Evolutionary conservation across 2,329 filamentous ascomycete species (phyloP).

Genomic region (Colletotrichum viniferum): DNA sequence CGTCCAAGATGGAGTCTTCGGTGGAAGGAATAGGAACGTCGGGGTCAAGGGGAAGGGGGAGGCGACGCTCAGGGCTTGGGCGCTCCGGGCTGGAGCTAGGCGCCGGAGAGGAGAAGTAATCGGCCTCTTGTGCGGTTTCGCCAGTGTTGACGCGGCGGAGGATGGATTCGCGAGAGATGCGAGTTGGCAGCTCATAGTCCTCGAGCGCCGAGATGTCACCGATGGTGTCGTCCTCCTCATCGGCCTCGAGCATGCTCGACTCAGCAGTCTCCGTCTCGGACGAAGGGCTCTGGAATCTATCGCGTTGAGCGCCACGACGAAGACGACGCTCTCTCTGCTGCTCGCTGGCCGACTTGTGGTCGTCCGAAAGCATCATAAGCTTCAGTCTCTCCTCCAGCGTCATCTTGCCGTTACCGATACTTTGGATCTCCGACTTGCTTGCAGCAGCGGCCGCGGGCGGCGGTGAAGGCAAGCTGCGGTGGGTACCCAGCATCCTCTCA

Average conservation of each 20-base stretch:
- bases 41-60: slow-evolving; percentile 72
- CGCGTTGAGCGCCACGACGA: slow-evolving; percentile 62
- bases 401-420: slow-evolving; percentile 77
- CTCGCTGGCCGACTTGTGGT: slow-evolving; percentile 65
- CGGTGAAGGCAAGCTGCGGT: slow-evolving; percentile 74
- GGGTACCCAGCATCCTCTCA: slow-evolving; percentile 71
- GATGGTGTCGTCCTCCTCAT: slow-evolving; percentile 63
- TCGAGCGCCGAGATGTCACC: slow-evolving; percentile 64
- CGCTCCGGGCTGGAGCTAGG: slow-evolving; percentile 62
- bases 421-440: slow-evolving; percentile 79
- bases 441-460: slow-evolving; percentile 70
- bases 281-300: slow-evolving; percentile 50
- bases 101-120: slow-evolving; percentile 67
- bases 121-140: slow-evolving; percentile 57
- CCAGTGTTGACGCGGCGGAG: slow-evolving; percentile 82
- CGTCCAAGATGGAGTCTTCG: slow-evolving; percentile 66
- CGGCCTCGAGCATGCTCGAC: slow-evolving; percentile 34
- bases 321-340: slow-evolving; percentile 73
- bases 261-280: slow-evolving; percentile 40
- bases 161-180: slow-evolving; percentile 93
- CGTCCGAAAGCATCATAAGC: slow-evolving; percentile 85
- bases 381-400: slow-evolving; percentile 84
- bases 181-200: slow-evolving; percentile 71
- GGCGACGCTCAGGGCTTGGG: slow-evolving; percentile 44
- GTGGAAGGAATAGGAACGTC: slow-evolving; percentile 90